phyloP scores from a whole-genome alignment of 768 basidiomycete species.

The Leccinum fibrillosum region DNA sequence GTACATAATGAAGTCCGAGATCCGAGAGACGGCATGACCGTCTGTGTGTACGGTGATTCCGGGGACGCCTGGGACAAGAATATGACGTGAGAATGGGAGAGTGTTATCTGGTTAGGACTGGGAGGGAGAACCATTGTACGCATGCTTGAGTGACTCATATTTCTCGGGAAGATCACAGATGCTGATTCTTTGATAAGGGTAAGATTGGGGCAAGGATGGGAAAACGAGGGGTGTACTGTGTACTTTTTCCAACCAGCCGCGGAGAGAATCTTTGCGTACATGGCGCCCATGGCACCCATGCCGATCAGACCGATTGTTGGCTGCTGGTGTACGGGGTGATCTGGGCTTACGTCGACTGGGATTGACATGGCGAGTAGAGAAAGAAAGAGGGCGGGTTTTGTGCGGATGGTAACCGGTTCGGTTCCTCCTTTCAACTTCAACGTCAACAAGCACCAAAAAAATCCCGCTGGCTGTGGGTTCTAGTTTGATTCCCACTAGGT shows the following conservation, averaged over 20 bases:
- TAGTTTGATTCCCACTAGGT: neutral
- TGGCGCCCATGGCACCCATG: conserved; percentile 96
- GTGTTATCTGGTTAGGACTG: neutral
- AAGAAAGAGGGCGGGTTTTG: neutral
- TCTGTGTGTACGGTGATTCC: conserved; percentile 67
- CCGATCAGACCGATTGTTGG: conserved; percentile 90
- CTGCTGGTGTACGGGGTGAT: conserved; percentile 46
- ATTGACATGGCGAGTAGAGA: conserved; percentile 13
- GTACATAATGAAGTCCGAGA: conserved; percentile 92
- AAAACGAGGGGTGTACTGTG: neutral
- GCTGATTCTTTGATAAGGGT: conserved; percentile 57
- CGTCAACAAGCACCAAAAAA: neutral
- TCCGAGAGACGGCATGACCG: conserved; percentile 84
- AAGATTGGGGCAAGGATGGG: neutral
- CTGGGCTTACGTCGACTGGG: conserved; percentile 28
- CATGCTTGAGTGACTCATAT: conserved; percentile 56
- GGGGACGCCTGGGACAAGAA: conserved; percentile 42
- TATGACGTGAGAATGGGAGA: conserved; percentile 13
- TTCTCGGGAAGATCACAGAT: conserved; percentile 84
- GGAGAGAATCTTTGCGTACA: conserved; percentile 83
- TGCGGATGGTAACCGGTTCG: neutral
- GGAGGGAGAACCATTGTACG: conserved; percentile 53
- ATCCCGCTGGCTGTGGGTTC: neutral
- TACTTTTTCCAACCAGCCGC: conserved; percentile 86
- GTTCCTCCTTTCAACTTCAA: neutral